Base-by-base conservation (phyloP, 2,329 filamentous ascomycete genomes). In the Diaporthe sp. region DNA sequence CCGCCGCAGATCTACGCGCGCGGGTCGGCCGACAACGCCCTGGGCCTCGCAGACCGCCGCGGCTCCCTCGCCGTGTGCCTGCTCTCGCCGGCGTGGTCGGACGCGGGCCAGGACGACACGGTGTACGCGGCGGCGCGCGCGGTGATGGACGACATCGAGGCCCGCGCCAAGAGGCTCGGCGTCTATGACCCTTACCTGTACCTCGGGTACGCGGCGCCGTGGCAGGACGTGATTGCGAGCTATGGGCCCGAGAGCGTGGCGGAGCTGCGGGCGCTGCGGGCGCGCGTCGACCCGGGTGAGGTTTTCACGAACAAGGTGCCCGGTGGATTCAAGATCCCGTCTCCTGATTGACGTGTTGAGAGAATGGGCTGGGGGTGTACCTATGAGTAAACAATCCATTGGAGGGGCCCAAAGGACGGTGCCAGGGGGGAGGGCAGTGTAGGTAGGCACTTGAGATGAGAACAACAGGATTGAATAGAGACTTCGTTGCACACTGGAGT, bases 111-210 rank as follows among this genome's bases (percentile, higher is more conserved):
- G 19, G 70, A 68, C 50, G 50, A 35, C 6, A 6, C 19, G 25
- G 59, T 72, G 6, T 55, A 66, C 12, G 58, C 32, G 10, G 66
- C 72, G 27, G 56, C 77, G 3, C 56, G 56, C 32, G 27, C 27
- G 17, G 39, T 73, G 8, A 17, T 63, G 1, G 66, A n/a, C 15
- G 22, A 61, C 37, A 39, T 73, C 35, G 32, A 70, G 30, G 10
- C 25, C 4, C 63, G 69, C 25, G 76, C 76, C 3, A 71, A 70
- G 59, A 63, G 59, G n/a, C 70, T 78, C 3, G 77, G 75, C 15
- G 75, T 59, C 3, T 75, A 74, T 27, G 72, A 79, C 61, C 75
- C 75, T 5, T 79, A 73, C n/a, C 59, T 78, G 27, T 78, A 79
- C 39, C 55, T 78, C 15, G 68, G 77, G 61, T 79, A 79, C 22